phyloP scores from a whole-genome alignment of 495 filamentous ascomycete species.

The Rusavskia elegans region DNA sequence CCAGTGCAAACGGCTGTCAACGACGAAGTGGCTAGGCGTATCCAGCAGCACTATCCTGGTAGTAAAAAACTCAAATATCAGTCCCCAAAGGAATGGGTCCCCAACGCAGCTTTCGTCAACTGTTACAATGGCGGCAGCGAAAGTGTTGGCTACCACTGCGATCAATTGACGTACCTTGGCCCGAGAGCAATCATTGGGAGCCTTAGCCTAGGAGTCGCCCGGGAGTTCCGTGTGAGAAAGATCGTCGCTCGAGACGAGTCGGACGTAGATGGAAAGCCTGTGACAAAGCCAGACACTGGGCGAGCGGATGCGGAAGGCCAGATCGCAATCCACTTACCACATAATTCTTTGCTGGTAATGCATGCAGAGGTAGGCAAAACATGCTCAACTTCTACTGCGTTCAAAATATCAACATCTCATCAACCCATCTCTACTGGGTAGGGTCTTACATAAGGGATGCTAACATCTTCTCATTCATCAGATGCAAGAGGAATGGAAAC shows the following conservation, averaged over 20 bases:
- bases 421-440: constrained; percentile 18
- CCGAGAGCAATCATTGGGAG: constrained; percentile 79
- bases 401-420: too few relatives aligned
- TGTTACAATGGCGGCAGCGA: constrained; percentile 70
- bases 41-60: constrained; percentile 40
- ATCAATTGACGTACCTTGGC: constrained; percentile 86
- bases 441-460: too few relatives aligned
- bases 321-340: constrained; percentile 79
- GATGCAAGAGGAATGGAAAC: constrained; percentile 41
- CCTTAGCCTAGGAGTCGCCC: constrained; percentile 70
- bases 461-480: too few relatives aligned
- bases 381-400: constrained; percentile 21
- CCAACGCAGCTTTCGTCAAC: constrained; percentile 88
- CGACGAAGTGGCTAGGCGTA: constrained; percentile 47
- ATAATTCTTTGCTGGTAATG: constrained; percentile 89
- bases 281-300: constrained; percentile 12
- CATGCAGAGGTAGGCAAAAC: constrained; percentile 63
- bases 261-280: constrained; percentile 13
- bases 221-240: constrained; percentile 78
- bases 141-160: constrained; percentile 79
- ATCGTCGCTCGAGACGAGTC: constrained; percentile 43
- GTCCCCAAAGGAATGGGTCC: constrained; percentile 52
- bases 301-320: constrained; percentile 55
- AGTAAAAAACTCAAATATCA: constrained; percentile 66
- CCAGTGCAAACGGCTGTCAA: constrained; percentile 64